phyloP scores from a whole-genome alignment of 2,329 filamentous ascomycete genomes.

The Cercospora brassicicola region DNA sequence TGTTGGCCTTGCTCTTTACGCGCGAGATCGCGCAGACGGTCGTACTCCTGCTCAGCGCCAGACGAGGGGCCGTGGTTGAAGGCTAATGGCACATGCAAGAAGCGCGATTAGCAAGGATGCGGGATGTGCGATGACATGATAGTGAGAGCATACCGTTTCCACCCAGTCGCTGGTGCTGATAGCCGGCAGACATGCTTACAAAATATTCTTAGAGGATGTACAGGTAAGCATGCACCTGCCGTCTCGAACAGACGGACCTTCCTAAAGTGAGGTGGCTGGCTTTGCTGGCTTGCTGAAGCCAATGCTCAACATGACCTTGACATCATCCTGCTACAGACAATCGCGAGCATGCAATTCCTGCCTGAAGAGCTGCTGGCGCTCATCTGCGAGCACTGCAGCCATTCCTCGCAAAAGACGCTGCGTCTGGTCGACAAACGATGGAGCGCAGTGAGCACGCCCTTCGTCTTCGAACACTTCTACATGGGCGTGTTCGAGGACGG shows the following conservation, averaged over 20 bases:
- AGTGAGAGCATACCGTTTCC: conserved; percentile 21
- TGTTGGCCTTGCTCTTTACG: conserved; percentile 78
- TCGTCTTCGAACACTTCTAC: conserved; percentile 31
- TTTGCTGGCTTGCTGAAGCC: conserved; percentile 1
- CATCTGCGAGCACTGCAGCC: conserved; percentile 28
- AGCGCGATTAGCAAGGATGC: conserved; percentile 9
- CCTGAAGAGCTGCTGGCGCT: conserved; percentile 31
- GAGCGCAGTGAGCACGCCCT: conserved; percentile 23
- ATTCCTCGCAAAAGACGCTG: conserved; percentile 26
- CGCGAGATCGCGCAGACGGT: conserved; percentile 81
- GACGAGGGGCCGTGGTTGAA: conserved; percentile 70
- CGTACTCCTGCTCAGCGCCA: conserved; percentile 81
- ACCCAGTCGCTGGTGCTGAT: conserved; percentile 24
- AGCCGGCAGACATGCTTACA: conserved; percentile 19
- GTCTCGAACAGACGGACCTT: not conserved
- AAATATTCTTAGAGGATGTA: not conserved
- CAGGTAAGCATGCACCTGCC: not conserved
- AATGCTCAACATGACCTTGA: not conserved
- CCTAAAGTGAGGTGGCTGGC: not conserved
- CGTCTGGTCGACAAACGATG: conserved; percentile 27
- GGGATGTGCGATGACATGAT: conserved; percentile 13
- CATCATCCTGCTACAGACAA: not conserved
- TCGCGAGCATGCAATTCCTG: not conserved
- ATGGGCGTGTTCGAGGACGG: conserved; percentile 28
- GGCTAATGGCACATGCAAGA: conserved; percentile 51